Evolutionary conservation across 257 asterid species (phyloP).

Genomic region (Penstemon barbatus): DNA sequence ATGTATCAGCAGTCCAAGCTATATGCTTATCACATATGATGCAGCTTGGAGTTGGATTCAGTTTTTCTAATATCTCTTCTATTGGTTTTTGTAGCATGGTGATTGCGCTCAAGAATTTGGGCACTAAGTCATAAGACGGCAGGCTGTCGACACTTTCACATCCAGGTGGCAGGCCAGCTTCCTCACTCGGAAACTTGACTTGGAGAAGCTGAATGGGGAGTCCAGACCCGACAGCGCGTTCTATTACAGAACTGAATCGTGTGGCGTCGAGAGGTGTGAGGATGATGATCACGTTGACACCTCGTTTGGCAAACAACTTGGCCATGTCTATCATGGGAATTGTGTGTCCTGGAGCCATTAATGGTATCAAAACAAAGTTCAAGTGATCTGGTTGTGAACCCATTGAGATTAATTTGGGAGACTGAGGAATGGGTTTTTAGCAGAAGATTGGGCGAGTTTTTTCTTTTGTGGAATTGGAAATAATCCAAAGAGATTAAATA

Average conservation of each 20-base stretch:
- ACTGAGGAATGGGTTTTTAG: too few species aligned
- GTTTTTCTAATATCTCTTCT: neutral
- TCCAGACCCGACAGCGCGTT: neutral
- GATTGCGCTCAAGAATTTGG: conserved; percentile 2
- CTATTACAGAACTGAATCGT: neutral
- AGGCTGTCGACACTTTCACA: conserved; percentile 18
- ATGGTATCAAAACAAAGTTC: conserved; percentile 6
- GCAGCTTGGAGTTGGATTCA: conserved; percentile 9
- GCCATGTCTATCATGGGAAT: conserved; percentile 19
- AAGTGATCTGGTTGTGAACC: neutral
- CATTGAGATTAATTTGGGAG: too few species aligned
- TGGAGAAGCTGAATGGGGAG: neutral
- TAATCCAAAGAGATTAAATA: too few species aligned
- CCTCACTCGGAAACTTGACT: conserved; percentile 1
- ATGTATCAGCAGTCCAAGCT: conserved; percentile 2
- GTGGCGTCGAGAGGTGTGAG: conserved; percentile 19
- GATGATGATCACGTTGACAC: conserved; percentile 37
- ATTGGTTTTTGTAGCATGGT: neutral
- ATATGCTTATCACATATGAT: neutral
- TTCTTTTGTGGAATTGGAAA: too few species aligned
- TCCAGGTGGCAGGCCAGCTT: conserved; percentile 6
- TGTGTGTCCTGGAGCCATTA: conserved; percentile 30
- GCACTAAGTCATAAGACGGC: conserved; percentile 2
- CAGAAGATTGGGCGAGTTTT: too few species aligned
- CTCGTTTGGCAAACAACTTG: conserved; percentile 2